Evolutionary conservation across 2,329 filamentous ascomycete species (phyloP), one percentile per base, ranked within the genome.

Genomic region (Sporothrix schenckii): DNA sequence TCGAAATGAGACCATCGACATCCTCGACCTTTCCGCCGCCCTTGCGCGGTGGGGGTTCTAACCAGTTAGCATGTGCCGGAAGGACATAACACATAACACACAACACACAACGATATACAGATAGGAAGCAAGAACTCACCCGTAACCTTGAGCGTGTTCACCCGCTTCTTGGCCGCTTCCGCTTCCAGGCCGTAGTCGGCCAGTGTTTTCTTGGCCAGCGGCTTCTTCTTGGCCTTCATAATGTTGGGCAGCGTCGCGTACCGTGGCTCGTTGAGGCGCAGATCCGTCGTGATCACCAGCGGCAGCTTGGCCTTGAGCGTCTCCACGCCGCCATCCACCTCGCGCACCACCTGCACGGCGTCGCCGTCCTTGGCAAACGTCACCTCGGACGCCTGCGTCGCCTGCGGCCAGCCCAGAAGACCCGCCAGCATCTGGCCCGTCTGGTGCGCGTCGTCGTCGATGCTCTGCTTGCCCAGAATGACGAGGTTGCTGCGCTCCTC

Each of bases 181-280:
- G 87, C 87, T 76, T 93, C 89, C 56, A 97, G 82, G 1, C 92
- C 92, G 80, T 92, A 91, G 78, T 99, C 95, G 70, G 84, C 86
- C 79, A 97, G 80, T 74, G 87, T 92, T 86, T 93, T 91, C 91
- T 97, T 98, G 77, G 95, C 93, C 76, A 99, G 78, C 78, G 92
- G 92, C 91, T 99, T 99, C 92, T 98, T 99, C 91, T 99, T 99
- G 68, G 95, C 95, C 90, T 98, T 99, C 95, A 99, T 99, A 75
- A 99, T 98, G 80, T 98, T 98, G 66, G 94, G 94, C 87, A 99
- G 81, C 81, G 89, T 97, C 27, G 94, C 95, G 80, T 97, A 99
- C 74, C 95, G 86, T 72, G 95, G 95, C 87, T 96, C 93, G 79
- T 99, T 99, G 80, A 99, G 83, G 68, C 95, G 85, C 82, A 99